Base-by-base conservation (phyloP, 2,329 filamentous ascomycete genomes). In the Diaporthe destruens region DNA sequence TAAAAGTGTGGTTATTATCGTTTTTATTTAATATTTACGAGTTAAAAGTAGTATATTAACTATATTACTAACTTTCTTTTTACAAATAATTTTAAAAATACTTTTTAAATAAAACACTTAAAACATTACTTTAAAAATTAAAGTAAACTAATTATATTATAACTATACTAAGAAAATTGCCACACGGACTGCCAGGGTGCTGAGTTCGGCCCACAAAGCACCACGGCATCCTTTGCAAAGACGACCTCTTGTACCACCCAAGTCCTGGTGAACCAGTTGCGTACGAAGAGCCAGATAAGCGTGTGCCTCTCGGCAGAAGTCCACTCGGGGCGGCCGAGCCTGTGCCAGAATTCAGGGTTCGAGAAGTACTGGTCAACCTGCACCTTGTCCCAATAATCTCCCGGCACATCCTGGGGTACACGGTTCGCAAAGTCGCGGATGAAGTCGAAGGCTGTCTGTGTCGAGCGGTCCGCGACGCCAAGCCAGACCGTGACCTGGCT, bases 401-500 rank as follows among this genome's bases (percentile, higher is more conserved):
- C 34, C 6, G 6, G 34, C 34, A 36, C 7, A 36, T 36, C 34
- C 34, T 36, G 1, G 29, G 54, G 54, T 9, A 56, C 16, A 18
- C 54, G 54, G 54, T 32, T n/a, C 29, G 54, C 54, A 56, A 56
- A 36, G 32, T 56, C 54, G n/a, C 11, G 54, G 11, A 56, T 56
- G 54, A 56, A 56, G 29, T 36, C 54, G 9, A 56, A 56, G 3
- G 54, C 54, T 20, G 29, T 36, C 54, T 56, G 18, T 3, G 54
- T 56, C 16, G 8, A 56, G 32, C 18, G 16, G 18, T 36, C 54
- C 54, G 54, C 54, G 32, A 20, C 7, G 18, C 57, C 57, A 14
- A 61, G 57, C 57, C 57, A 61, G 34, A 61, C 36, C n/a, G 25
- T 2, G 20, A 47, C 57, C 57, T 32, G 57, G 36, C 36, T 61